These are phyloP conservation scores for Trametes elegans DNA, from an alignment of 768 basidiomycete genomes.

Conservation along the genomic window DNA sequence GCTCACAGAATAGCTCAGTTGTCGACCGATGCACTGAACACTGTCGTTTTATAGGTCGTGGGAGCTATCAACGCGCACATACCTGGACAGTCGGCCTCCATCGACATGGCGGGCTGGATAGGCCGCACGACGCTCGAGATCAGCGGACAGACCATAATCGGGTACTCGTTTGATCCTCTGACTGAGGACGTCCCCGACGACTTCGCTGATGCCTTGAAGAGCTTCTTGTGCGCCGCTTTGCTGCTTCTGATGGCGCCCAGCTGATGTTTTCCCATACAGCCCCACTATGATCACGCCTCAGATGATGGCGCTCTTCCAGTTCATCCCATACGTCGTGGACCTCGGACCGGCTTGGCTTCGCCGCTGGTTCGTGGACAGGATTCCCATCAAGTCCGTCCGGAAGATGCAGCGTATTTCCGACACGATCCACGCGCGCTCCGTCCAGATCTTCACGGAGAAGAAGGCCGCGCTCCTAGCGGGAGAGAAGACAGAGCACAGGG, in stretches of 20 bases:
- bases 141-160: slow-evolving; percentile 27
- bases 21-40: background rate
- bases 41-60: slow-evolving; percentile 22
- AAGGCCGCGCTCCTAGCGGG: slow-evolving; percentile 33
- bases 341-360: slow-evolving; percentile 29
- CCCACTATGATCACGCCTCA: background rate
- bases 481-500: slow-evolving; percentile 37
- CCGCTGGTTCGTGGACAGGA: slow-evolving; percentile 32
- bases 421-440: slow-evolving; percentile 34
- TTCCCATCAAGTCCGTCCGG: slow-evolving; percentile 35
- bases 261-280: background rate
- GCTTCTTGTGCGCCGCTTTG: slow-evolving; percentile 15
- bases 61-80: slow-evolving; percentile 17
- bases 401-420: slow-evolving; percentile 35
- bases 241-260: background rate
- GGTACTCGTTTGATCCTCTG: slow-evolving; percentile 28
- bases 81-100: background rate
- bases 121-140: slow-evolving; percentile 27
- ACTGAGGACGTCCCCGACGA: slow-evolving; percentile 15
- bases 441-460: slow-evolving; percentile 38
- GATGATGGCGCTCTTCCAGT: slow-evolving; percentile 12
- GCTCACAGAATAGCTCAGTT: background rate
- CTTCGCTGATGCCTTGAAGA: slow-evolving; percentile 27
- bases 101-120: slow-evolving; percentile 28
- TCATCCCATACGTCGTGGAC: slow-evolving; percentile 16